Percentiles rank a stretch among this genome's conserved stretches.
Evolutionary conservation across 2,329 filamentous ascomycete species (phyloP).

Genomic region (Aspergillus amoenus): DNA sequence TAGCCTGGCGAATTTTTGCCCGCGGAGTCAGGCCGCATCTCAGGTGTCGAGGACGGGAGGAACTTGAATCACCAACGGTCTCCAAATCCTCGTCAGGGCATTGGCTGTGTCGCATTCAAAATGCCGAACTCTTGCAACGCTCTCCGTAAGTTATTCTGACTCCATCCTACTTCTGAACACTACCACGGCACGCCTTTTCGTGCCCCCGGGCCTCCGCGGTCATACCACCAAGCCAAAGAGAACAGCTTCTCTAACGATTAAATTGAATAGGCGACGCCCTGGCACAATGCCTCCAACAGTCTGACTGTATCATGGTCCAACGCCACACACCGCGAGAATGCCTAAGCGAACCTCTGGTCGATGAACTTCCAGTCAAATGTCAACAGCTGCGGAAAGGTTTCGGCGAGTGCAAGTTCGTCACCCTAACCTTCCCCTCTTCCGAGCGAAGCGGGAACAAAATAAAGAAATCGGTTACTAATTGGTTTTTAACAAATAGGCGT

Average conservation of each 20-base stretch:
- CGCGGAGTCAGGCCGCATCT: conserved; percentile 2
- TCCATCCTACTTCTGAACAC: background rate
- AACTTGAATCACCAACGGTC: background rate
- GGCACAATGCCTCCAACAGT: conserved; percentile 91
- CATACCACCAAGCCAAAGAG: background rate
- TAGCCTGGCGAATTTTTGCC: conserved; percentile 16
- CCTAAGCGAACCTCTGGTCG: conserved; percentile 75
- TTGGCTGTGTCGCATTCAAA: conserved; percentile 27
- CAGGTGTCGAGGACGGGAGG: background rate
- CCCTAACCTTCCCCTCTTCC: background rate
- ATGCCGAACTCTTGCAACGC: conserved; percentile 98
- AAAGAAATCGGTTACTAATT: background rate
- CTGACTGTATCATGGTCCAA: conserved; percentile 92
- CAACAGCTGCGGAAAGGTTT: conserved; percentile 92
- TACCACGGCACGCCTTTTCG: background rate
- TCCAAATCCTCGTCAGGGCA: background rate
- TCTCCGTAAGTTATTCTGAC: conserved; percentile 67
- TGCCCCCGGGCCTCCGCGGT: background rate
- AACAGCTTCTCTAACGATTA: background rate
- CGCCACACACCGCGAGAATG: conserved; percentile 86
- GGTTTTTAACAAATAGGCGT: conserved; percentile 46
- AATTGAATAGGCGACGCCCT: conserved; percentile 72
- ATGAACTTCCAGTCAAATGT: conserved; percentile 81
- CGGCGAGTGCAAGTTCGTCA: conserved; percentile 75
- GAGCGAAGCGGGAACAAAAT: background rate